Evolutionary conservation across 768 basidiomycete genomes (phyloP).

Genomic region (Amyloporia xantha): DNA sequence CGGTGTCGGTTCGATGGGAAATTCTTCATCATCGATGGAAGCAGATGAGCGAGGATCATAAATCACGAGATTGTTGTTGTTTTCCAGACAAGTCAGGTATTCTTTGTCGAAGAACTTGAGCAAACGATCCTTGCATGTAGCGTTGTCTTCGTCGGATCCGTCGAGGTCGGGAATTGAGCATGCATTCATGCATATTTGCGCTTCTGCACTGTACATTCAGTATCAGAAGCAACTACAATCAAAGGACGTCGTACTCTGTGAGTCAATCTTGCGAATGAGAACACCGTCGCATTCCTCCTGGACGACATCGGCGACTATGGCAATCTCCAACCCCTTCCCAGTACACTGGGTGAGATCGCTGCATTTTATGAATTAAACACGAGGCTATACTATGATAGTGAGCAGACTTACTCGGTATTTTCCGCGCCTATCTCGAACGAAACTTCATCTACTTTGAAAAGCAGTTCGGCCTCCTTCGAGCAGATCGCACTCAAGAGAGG

Average conservation of each 20-base stretch:
- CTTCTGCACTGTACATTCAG: not conserved
- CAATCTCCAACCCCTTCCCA: constrained; percentile 20
- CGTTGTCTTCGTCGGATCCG: not conserved
- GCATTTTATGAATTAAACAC: not conserved
- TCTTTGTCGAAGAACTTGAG: constrained; percentile 9
- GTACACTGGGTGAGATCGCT: too few species aligned
- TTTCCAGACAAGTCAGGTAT: constrained; percentile 20
- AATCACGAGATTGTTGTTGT: constrained; percentile 12
- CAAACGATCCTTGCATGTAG: not conserved
- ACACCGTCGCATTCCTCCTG: constrained; percentile 10
- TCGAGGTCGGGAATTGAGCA: not conserved
- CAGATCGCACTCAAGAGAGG: constrained; percentile 20
- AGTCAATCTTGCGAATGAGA: constrained; percentile 13
- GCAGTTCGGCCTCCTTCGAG: constrained; percentile 18
- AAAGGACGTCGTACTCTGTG: constrained; percentile 9
- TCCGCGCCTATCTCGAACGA: constrained; percentile 4
- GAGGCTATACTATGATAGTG: not conserved
- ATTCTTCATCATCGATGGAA: not conserved
- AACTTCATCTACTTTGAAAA: constrained; percentile 17
- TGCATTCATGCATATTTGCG: not conserved
- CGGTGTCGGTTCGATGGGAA: not conserved
- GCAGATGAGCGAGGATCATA: constrained; percentile 6
- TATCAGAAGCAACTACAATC: not conserved
- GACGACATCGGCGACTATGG: constrained; percentile 17
- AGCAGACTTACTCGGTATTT: not conserved